Conservation (phyloP, 345 rosid genomes). For the Ceriops tagal region DNA sequence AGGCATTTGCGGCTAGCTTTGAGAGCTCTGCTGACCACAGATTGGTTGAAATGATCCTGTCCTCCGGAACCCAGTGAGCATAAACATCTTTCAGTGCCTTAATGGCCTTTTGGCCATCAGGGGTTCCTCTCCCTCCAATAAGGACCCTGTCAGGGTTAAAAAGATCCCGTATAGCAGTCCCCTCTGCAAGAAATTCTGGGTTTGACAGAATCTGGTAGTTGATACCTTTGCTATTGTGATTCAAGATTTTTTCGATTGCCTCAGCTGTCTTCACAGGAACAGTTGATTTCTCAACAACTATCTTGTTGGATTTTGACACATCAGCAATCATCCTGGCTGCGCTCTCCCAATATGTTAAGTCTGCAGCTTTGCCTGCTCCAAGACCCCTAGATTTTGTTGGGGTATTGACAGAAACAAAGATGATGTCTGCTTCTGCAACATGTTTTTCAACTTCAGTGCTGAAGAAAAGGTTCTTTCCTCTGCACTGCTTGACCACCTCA, state of each 20-base stretch:
- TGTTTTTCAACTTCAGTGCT: conserved; percentile 22
- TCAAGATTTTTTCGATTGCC: conserved; percentile 22
- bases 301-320: conserved; percentile 22
- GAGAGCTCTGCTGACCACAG: conserved; percentile 34
- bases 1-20: conserved; percentile 29
- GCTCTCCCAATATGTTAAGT: conserved; percentile 25
- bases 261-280: conserved; percentile 28
- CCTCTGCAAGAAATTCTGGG: conserved; percentile 25
- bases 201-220: conserved; percentile 23
- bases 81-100: conserved; percentile 17
- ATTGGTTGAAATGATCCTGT: conserved; percentile 19
- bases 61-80: conserved; percentile 25
- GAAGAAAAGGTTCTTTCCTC: conserved; percentile 53
- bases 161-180: conserved; percentile 24
- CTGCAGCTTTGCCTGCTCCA: conserved; percentile 26
- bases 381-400: conserved; percentile 22
- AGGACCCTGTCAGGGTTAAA: conserved; percentile 24
- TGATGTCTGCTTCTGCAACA: conserved; percentile 21
- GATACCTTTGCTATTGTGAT: conserved; percentile 21
- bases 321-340: conserved; percentile 30
- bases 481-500: conserved; percentile 61
- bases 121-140: conserved; percentile 19
- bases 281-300: conserved; percentile 27
- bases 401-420: conserved; percentile 26
- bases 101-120: conserved; percentile 20